Conservation (phyloP, 805 yeast genomes). For the Candida oleophila region DNA sequence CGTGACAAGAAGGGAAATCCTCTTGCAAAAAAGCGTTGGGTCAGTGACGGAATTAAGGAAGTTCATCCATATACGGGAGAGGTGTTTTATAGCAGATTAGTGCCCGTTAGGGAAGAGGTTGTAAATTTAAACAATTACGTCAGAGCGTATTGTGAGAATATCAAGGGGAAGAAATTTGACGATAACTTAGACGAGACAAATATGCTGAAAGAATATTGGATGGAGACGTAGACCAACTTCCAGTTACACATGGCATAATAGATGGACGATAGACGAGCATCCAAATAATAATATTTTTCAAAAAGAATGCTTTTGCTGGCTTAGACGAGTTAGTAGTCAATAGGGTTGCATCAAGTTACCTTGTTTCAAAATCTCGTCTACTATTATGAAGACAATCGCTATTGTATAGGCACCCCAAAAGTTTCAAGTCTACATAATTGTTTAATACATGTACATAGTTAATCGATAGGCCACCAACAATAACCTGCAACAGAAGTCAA, state of each 20-base stretch:
- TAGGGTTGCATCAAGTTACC: too few relatives aligned
- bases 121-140: not conserved
- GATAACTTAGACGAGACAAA: not conserved
- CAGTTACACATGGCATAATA: too few relatives aligned
- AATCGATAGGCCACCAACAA: not conserved
- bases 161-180: not conserved
- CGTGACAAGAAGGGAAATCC: constrained; percentile 23
- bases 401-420: too few relatives aligned
- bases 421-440: not conserved
- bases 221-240: constrained; percentile 2
- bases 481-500: not conserved
- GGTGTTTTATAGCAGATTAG: constrained; percentile 14
- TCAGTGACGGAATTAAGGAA: constrained; percentile 17
- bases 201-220: constrained; percentile 1
- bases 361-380: too few relatives aligned
- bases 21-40: constrained; percentile 17
- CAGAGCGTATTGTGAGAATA: constrained; percentile 1
- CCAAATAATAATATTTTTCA: too few relatives aligned
- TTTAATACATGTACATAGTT: not conserved
- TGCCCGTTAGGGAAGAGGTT: constrained; percentile 8
- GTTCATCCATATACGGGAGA: constrained; percentile 15
- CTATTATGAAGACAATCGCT: not conserved
- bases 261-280: too few relatives aligned
- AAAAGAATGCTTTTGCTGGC: too few relatives aligned
- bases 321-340: too few relatives aligned